phyloP scores from a whole-genome alignment of 768 basidiomycete species.

The Austroboletus eburneus region DNA sequence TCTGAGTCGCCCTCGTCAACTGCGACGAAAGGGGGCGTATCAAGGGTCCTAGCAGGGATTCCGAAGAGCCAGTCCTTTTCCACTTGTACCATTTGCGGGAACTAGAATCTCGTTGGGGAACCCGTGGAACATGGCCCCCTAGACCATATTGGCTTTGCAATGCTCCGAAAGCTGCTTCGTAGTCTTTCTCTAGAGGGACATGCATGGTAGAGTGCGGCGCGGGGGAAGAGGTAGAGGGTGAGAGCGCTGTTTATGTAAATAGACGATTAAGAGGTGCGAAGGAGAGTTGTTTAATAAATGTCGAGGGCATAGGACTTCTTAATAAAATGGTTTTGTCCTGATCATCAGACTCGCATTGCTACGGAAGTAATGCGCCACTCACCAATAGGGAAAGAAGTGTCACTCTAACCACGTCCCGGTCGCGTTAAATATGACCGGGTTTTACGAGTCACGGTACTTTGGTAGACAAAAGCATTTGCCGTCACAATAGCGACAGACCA shows the following conservation, averaged over 20 bases:
- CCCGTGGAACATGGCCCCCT: slow-evolving; percentile 5
- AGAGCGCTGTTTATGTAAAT: neutral
- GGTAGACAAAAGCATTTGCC: too few relatives aligned
- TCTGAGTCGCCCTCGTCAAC: too few relatives aligned
- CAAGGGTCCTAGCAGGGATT: slow-evolving; percentile 8
- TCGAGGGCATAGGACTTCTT: neutral
- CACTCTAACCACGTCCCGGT: too few relatives aligned
- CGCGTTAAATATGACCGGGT: too few relatives aligned
- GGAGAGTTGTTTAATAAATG: neutral
- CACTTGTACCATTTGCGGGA: slow-evolving; percentile 19
- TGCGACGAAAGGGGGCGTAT: neutral
- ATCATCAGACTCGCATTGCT: neutral
- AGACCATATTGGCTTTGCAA: slow-evolving; percentile 21
- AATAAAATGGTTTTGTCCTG: too few relatives aligned
- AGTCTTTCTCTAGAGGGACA: slow-evolving; percentile 18
- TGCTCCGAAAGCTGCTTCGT: slow-evolving; percentile 18
- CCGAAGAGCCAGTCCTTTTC: slow-evolving; percentile 1
- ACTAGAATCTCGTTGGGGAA: neutral
- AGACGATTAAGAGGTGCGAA: neutral
- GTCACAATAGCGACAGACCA: too few relatives aligned
- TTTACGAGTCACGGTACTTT: too few relatives aligned
- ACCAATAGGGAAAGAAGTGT: neutral
- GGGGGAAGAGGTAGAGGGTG: neutral
- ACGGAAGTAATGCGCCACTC: too few relatives aligned
- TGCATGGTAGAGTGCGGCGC: neutral